Evolutionary conservation across 495 filamentous ascomycete genomes (phyloP).

Genomic region (Umbilicaria muhlenbergii): DNA sequence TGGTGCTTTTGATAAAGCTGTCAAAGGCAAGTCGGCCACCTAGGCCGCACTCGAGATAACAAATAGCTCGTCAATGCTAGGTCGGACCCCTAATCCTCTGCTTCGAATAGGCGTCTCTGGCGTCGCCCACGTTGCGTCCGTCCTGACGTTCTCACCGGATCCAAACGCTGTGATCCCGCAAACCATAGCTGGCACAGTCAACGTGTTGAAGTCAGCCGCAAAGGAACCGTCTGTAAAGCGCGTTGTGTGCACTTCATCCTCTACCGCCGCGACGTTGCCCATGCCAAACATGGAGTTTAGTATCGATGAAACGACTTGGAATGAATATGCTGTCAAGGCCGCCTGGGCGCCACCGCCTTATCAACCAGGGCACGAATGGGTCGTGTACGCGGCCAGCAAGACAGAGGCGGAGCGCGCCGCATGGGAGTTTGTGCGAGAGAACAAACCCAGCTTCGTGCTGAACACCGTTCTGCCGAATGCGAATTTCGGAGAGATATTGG

Average conservation of each 20-base stretch:
- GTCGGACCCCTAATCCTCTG: no score
- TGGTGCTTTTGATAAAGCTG: conserved; percentile 24
- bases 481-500: conserved; percentile 22
- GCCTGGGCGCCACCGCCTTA: conserved; percentile 29
- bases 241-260: conserved; percentile 39
- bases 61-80: no score
- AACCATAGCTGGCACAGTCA: conserved; percentile 22
- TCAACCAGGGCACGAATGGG: conserved; percentile 11
- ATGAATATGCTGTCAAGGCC: conserved; percentile 25
- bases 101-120: conserved; percentile 11
- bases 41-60: no score
- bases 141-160: conserved; percentile 22
- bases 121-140: conserved; percentile 30
- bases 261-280: conserved; percentile 14
- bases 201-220: conserved; percentile 28
- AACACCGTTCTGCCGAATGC: conserved; percentile 34
- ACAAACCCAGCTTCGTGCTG: conserved; percentile 31
- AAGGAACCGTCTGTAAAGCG: conserved; percentile 27
- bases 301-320: conserved; percentile 29
- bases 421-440: conserved; percentile 35
- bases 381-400: conserved; percentile 39
- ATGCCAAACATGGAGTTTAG: conserved; percentile 12
- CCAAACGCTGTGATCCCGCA: conserved; percentile 28
- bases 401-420: conserved; percentile 33
- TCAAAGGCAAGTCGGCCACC: conserved; percentile 18